Percentiles rank a stretch among this genome's conserved stretches.
Conservation (phyloP, 2,329 filamentous ascomycete species). For the Penicillium freii region DNA sequence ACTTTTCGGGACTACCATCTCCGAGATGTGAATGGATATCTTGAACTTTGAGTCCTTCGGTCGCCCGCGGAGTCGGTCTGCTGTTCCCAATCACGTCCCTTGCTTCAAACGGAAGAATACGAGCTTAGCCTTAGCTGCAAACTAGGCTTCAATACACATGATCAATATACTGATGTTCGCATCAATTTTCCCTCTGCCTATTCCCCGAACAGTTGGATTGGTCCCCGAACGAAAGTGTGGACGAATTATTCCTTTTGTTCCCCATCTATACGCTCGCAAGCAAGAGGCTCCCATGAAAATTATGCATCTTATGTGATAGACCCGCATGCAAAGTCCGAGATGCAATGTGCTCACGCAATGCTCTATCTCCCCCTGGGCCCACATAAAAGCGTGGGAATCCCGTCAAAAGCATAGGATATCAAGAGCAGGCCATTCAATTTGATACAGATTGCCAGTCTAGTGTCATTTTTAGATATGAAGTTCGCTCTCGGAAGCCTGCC, state of each 20-base stretch:
- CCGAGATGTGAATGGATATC: constrained; percentile 11
- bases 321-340: neutral
- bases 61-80: neutral
- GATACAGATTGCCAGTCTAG: neutral
- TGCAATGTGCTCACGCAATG: neutral
- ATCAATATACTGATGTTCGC: constrained; percentile 5
- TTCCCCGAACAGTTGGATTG: neutral
- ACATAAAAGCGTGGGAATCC: neutral
- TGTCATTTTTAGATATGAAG: constrained; percentile 4
- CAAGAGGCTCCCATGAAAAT: neutral
- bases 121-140: neutral
- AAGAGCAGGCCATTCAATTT: neutral
- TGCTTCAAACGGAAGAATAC: constrained; percentile 1
- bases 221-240: neutral
- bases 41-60: constrained; percentile 1
- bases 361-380: neutral
- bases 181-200: neutral
- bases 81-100: constrained; percentile 1
- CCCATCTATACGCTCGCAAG: neutral
- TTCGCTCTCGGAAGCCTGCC: neutral
- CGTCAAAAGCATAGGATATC: neutral
- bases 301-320: neutral
- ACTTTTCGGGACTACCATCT: constrained; percentile 11
- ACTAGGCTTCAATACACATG: constrained; percentile 9
- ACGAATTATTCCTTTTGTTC: neutral